Percentiles rank a stretch among this genome's conserved stretches.
These are phyloP conservation scores for Pyracantha coccinea DNA, from an alignment of 331 rosid genomes.

Conservation along the genomic window DNA sequence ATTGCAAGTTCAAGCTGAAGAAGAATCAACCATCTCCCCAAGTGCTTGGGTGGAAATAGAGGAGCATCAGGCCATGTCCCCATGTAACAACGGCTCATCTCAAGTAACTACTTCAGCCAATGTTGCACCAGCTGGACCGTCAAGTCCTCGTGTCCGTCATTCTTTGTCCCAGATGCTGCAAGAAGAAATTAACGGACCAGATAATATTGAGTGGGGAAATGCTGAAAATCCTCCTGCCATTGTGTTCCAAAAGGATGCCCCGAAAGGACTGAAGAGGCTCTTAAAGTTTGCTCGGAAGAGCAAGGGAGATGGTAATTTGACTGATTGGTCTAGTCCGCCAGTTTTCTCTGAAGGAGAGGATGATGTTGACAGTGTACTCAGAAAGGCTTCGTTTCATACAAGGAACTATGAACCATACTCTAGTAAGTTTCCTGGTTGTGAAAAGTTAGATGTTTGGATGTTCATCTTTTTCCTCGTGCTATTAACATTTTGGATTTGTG, in stretches of 20 bases:
- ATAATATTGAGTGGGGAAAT: slow-evolving; percentile 80
- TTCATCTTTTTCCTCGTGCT: background rate
- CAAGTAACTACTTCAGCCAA: slow-evolving; percentile 40
- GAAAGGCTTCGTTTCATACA: slow-evolving; percentile 62
- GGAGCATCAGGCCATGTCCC: slow-evolving; percentile 55
- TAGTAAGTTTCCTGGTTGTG: slow-evolving; percentile 29
- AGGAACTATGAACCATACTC: slow-evolving; percentile 51
- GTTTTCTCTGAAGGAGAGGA: slow-evolving; percentile 99
- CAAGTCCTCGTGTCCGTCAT: slow-evolving; percentile 90
- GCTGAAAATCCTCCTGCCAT: slow-evolving; percentile 87
- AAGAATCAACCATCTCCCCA: slow-evolving; percentile 70
- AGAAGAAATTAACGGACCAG: slow-evolving; percentile 89
- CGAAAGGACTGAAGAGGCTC: slow-evolving; percentile 94
- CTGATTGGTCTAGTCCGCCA: slow-evolving; percentile 90
- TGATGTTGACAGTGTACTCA: slow-evolving; percentile 64
- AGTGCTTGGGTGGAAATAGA: slow-evolving; percentile 88
- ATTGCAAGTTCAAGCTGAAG: slow-evolving; percentile 43
- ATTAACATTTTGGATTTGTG: slow-evolving; percentile 8
- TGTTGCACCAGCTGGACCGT: slow-evolving; percentile 36
- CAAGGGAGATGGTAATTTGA: slow-evolving; percentile 68
- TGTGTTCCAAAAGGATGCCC: slow-evolving; percentile 80
- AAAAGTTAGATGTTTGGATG: background rate
- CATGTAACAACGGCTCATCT: slow-evolving; percentile 33
- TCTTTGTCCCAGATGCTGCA: slow-evolving; percentile 97
- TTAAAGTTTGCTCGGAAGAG: slow-evolving; percentile 90